Evolutionary conservation across 306 rosid genomes (phyloP).

Genomic region (Sphenostylis stenocarpa): DNA sequence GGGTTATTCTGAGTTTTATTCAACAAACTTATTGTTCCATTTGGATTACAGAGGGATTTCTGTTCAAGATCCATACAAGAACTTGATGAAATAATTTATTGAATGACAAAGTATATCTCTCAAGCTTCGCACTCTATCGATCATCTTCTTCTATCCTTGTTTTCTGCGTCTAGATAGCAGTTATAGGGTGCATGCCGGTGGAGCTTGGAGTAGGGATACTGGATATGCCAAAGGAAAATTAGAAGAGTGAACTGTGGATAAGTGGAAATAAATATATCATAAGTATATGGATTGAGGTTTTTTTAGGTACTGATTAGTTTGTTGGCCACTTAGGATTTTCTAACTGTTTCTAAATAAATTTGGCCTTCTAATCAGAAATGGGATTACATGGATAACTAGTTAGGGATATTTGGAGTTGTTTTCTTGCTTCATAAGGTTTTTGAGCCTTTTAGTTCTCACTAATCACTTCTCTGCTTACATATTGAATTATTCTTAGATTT

Average conservation of each 20-base stretch:
- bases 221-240: neutral
- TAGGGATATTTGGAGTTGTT: too few species aligned
- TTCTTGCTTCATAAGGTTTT: neutral
- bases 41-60: neutral
- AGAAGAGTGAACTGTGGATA: neutral
- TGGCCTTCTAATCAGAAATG: neutral
- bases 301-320: neutral
- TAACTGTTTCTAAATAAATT: neutral
- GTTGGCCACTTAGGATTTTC: conserved; percentile 3
- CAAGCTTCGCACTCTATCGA: neutral
- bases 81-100: neutral
- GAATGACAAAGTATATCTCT: neutral
- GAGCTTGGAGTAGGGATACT: neutral
- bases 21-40: neutral
- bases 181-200: neutral
- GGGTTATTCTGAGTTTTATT: conserved; percentile 6
- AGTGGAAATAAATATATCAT: neutral
- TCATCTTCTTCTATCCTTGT: neutral
- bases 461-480: neutral
- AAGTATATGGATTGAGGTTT: neutral
- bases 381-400: conserved; percentile 16
- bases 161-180: neutral
- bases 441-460: neutral
- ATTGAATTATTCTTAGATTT: neutral
- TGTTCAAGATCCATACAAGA: conserved; percentile 8